phyloP scores from a whole-genome alignment of 2,329 filamentous ascomycete genomes.

The Tolypocladium ovalisporum region DNA sequence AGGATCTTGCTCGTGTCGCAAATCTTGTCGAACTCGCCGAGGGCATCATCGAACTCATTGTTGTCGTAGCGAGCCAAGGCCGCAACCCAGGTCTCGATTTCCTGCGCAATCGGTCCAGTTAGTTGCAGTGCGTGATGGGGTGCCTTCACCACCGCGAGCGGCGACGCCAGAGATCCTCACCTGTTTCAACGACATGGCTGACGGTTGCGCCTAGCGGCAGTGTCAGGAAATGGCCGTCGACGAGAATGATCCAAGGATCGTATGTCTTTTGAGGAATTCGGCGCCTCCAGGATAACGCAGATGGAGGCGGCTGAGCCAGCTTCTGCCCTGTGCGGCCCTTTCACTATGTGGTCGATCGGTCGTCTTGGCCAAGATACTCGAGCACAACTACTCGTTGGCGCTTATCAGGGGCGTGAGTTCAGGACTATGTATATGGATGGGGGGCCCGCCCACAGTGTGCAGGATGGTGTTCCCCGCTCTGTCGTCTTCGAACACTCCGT shows the following conservation, averaged over 20 bases:
- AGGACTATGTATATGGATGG: not conserved
- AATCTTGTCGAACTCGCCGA: conserved; percentile 76
- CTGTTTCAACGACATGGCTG: conserved; percentile 50
- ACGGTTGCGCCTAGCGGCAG: not conserved
- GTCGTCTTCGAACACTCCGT: not conserved
- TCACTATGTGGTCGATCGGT: not conserved
- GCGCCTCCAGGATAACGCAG: not conserved
- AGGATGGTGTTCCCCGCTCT: not conserved
- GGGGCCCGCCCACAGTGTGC: not conserved
- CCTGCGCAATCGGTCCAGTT: conserved; percentile 37
- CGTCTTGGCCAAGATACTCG: not conserved
- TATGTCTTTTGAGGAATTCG: not conserved
- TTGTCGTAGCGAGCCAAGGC: conserved; percentile 90
- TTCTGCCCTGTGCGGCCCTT: not conserved
- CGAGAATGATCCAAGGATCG: not conserved
- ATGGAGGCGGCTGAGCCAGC: not conserved
- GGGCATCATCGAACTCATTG: conserved; percentile 88
- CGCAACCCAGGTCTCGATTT: conserved; percentile 97
- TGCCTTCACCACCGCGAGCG: not conserved
- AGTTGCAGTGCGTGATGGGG: not conserved
- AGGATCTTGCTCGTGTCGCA: conserved; percentile 95
- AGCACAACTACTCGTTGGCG: not conserved
- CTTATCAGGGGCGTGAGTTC: not conserved
- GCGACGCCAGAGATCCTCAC: conserved; percentile 22
- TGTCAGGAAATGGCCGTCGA: not conserved